A percentile compares a stretch with the other conserved stretches of the same genome.
Conservation (phyloP, 2,329 filamentous ascomycete genomes). For the Diplodia scrobiculata region DNA sequence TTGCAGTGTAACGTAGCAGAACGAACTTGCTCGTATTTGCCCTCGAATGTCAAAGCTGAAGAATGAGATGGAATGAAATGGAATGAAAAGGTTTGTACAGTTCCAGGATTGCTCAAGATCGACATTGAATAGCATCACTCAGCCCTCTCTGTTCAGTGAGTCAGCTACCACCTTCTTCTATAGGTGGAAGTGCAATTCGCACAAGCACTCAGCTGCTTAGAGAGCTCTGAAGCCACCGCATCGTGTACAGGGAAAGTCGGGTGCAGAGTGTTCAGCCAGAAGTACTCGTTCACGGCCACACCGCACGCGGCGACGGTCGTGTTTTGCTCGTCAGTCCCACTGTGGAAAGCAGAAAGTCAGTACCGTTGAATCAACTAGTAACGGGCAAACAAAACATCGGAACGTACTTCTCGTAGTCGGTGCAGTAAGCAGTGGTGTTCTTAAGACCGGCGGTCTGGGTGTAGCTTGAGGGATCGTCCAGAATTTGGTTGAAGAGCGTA, state of each 20-base stretch:
- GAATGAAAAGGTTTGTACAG: background rate
- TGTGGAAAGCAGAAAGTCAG: constrained; percentile 29
- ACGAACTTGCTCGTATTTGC: background rate
- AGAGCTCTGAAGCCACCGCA: constrained; percentile 57
- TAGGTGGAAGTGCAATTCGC: constrained; percentile 21
- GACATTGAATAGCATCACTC: background rate
- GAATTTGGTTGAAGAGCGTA: constrained; percentile 54
- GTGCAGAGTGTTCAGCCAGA: constrained; percentile 66
- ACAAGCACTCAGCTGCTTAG: constrained; percentile 31
- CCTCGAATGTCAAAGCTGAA: background rate
- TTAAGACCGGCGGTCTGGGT: constrained; percentile 56
- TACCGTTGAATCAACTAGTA: background rate
- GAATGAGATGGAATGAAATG: background rate
- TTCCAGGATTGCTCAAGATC: background rate
- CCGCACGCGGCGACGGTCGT: constrained; percentile 52
- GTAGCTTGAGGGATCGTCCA: constrained; percentile 56
- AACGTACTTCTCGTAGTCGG: constrained; percentile 54
- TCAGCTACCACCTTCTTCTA: constrained; percentile 21
- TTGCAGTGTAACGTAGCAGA: background rate
- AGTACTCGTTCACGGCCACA: constrained; percentile 62
- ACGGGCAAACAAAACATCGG: background rate
- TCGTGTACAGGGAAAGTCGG: constrained; percentile 67
- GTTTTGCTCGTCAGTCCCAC: constrained; percentile 46
- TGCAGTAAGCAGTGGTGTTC: constrained; percentile 61
- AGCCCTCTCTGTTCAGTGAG: constrained; percentile 5